A percentile compares a stretch with the other conserved stretches of the same genome.
These are phyloP conservation scores for Pugionium dolabratum DNA, from an alignment of 345 rosid species.

Conservation along the genomic window DNA sequence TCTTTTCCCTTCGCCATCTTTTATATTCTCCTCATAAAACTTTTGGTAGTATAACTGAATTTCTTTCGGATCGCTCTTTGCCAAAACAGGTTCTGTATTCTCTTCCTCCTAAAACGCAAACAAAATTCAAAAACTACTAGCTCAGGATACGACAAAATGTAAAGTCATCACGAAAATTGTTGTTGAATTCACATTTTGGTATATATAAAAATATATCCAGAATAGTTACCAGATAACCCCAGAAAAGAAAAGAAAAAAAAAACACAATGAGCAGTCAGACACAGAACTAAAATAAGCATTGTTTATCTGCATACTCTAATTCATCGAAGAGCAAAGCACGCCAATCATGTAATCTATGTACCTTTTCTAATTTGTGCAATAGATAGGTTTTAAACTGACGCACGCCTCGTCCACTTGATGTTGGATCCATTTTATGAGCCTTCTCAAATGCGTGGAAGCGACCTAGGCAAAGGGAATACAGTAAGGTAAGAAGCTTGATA, in stretches of 20 bases:
- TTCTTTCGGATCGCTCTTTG: conserved; percentile 60
- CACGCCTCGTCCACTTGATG: conserved; percentile 75
- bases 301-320: neutral
- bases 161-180: conserved; percentile 9
- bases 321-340: neutral
- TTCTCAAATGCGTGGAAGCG: conserved; percentile 90
- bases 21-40: conserved; percentile 61
- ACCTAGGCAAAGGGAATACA: conserved; percentile 47
- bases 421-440: conserved; percentile 74
- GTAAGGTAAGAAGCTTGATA: neutral
- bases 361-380: conserved; percentile 79
- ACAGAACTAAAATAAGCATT: neutral
- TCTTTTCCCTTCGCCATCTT: conserved; percentile 56
- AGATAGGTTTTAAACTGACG: conserved; percentile 93
- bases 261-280: neutral
- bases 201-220: neutral
- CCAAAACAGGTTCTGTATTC: conserved; percentile 47
- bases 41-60: conserved; percentile 66
- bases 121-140: conserved; percentile 13
- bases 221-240: neutral
- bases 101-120: conserved; percentile 62
- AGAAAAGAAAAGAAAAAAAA: neutral
- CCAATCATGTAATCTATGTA: conserved; percentile 32
- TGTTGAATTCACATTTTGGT: conserved; percentile 7
- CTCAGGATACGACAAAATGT: conserved; percentile 12